Evolutionary conservation across 164 flowering plant genomes (phyloP).

Genomic region (Cinnamomum micranthum): DNA sequence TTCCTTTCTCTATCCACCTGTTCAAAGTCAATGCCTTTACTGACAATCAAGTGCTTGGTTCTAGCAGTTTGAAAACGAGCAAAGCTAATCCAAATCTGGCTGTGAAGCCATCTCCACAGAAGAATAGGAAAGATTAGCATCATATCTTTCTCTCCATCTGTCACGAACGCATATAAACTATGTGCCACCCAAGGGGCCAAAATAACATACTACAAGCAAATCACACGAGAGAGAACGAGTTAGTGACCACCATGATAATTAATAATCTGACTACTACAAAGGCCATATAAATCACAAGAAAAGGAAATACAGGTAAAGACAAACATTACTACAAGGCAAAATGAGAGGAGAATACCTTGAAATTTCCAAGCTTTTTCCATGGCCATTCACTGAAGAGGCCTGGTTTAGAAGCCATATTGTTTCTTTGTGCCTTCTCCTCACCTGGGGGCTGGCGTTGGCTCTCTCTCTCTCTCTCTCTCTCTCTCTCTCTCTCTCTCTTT

Average conservation of each 20-base stretch:
- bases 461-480: too few relatives aligned
- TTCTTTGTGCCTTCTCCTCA: background rate
- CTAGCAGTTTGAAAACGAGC: constrained; percentile 20
- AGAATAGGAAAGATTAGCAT: constrained; percentile 6
- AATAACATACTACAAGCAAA: constrained; percentile 9
- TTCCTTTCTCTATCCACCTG: constrained; percentile 44
- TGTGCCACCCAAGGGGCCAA: constrained; percentile 13
- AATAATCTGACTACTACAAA: background rate
- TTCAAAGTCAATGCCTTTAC: constrained; percentile 33
- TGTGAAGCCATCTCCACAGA: constrained; percentile 12
- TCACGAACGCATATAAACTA: background rate
- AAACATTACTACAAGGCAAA: background rate
- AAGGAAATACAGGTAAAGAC: background rate
- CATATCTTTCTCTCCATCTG: constrained; percentile 7
- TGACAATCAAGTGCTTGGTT: constrained; percentile 23
- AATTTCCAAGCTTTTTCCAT: constrained; percentile 32
- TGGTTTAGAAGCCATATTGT: constrained; percentile 30
- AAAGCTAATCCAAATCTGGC: constrained; percentile 18
- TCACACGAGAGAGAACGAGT: background rate
- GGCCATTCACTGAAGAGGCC: constrained; percentile 41
- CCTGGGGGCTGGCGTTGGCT: too few relatives aligned
- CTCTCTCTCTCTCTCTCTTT: too few relatives aligned
- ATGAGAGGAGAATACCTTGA: constrained; percentile 19
- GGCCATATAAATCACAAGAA: background rate
- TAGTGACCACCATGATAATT: background rate